These are phyloP conservation scores for Trichoderma parareesei DNA, from an alignment of 495 filamentous ascomycete species.

Conservation along the genomic window DNA sequence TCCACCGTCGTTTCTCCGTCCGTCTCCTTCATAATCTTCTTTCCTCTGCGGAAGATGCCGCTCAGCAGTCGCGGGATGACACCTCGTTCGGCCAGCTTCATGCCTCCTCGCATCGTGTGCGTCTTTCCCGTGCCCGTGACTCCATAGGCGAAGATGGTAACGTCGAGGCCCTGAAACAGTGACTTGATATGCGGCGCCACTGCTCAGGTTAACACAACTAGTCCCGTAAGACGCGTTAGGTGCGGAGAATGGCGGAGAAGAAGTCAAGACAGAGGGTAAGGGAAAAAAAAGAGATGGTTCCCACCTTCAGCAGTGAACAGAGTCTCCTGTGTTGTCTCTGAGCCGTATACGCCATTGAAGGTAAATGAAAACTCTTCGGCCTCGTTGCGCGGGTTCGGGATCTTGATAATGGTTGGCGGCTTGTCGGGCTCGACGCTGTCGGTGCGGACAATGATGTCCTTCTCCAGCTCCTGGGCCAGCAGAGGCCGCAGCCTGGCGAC, in stretches of 20 bases:
- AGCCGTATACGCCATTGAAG: slow-evolving; percentile 89
- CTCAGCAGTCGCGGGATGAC: slow-evolving; percentile 86
- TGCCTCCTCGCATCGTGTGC: slow-evolving; percentile 94
- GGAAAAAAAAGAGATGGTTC: slow-evolving; percentile 13
- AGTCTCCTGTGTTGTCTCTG: slow-evolving; percentile 68
- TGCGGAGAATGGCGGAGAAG: slow-evolving; percentile 10
- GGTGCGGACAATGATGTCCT: slow-evolving; percentile 74
- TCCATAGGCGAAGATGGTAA: slow-evolving; percentile 93
- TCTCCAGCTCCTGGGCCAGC: slow-evolving; percentile 69
- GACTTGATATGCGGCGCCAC: slow-evolving; percentile 66
- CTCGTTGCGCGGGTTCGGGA: slow-evolving; percentile 91
- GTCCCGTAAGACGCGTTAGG: not conserved
- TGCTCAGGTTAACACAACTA: slow-evolving; percentile 19
- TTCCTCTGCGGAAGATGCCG: slow-evolving; percentile 72
- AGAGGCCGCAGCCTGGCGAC: slow-evolving; percentile 86
- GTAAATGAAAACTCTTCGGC: slow-evolving; percentile 86
- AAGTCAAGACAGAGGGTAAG: slow-evolving; percentile 2
- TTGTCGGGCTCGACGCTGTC: slow-evolving; percentile 48
- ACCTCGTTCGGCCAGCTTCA: slow-evolving; percentile 79
- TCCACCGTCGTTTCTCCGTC: slow-evolving; percentile 63
- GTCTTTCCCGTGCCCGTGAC: slow-evolving; percentile 96
- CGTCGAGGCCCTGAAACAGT: slow-evolving; percentile 87
- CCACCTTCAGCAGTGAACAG: slow-evolving; percentile 83
- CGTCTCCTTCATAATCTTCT: slow-evolving; percentile 83
- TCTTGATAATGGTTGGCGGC: slow-evolving; percentile 62